Conservation (phyloP, 768 basidiomycete species). For the Imleria badia region DNA sequence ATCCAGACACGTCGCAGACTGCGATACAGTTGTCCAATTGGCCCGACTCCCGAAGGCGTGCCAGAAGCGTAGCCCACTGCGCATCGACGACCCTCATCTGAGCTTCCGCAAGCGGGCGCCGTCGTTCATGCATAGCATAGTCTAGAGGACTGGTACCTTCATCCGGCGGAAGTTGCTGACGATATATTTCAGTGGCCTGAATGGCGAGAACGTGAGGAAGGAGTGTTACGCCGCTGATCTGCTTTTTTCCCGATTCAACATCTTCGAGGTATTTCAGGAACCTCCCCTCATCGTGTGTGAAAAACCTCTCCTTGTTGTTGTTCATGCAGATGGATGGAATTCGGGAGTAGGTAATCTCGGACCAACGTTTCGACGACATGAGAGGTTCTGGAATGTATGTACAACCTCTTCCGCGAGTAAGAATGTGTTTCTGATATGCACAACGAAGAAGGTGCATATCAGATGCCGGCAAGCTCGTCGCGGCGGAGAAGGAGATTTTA, state of each 20-base stretch:
- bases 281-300: constrained; percentile 54
- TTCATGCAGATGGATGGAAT: constrained; percentile 65
- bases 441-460: constrained; percentile 49
- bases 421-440: constrained; percentile 57
- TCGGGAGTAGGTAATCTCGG: constrained; percentile 54
- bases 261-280: constrained; percentile 57
- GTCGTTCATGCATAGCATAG: constrained; percentile 25
- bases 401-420: constrained; percentile 53
- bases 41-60: constrained; percentile 51
- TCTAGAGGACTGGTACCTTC: background rate
- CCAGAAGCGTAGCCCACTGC: constrained; percentile 66
- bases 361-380: constrained; percentile 63
- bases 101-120: constrained; percentile 33
- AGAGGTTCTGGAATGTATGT: constrained; percentile 52
- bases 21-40: constrained; percentile 60
- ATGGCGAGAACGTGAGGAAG: constrained; percentile 62
- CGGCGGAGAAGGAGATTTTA: constrained; percentile 15
- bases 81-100: constrained; percentile 51
- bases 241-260: constrained; percentile 54
- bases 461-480: constrained; percentile 34
- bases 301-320: constrained; percentile 53
- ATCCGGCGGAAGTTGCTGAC: background rate
- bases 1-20: constrained; percentile 73
- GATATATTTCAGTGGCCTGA: constrained; percentile 29
- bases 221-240: constrained; percentile 68